Evolutionary conservation across 2,329 filamentous ascomycete genomes (phyloP).

Genomic region (Diaporthe sp.): DNA sequence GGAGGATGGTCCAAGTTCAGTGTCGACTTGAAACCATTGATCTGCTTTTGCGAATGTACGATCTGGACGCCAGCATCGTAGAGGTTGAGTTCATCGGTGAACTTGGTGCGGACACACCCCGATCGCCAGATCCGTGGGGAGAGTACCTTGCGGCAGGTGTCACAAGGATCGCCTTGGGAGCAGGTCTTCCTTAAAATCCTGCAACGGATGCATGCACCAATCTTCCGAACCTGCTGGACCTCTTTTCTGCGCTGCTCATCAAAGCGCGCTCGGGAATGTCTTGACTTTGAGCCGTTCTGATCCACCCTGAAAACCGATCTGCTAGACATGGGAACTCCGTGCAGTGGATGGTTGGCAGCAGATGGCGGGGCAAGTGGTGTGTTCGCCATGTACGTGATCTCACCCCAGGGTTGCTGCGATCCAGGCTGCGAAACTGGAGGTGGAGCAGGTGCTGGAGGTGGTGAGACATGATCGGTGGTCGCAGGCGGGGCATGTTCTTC

Average conservation of each 20-base stretch:
- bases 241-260: slow-evolving; percentile 72
- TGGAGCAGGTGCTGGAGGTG: background rate
- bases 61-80: slow-evolving; percentile 76
- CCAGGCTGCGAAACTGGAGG: slow-evolving; percentile 4
- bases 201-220: slow-evolving; percentile 76
- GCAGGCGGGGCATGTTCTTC: slow-evolving; percentile 14
- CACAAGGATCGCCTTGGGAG: slow-evolving; percentile 74
- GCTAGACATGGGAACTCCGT: slow-evolving; percentile 42
- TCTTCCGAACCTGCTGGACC: slow-evolving; percentile 75
- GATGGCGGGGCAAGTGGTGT: slow-evolving; percentile 37
- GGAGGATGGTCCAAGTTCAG: slow-evolving; percentile 64
- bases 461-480: slow-evolving; percentile 18
- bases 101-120: slow-evolving; percentile 73
- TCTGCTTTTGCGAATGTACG: slow-evolving; percentile 71
- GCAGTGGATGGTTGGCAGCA: slow-evolving; percentile 25
- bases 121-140: slow-evolving; percentile 76
- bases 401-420: slow-evolving; percentile 64
- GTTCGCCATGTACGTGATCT: slow-evolving; percentile 65
- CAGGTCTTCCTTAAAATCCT: slow-evolving; percentile 77
- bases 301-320: slow-evolving; percentile 67
- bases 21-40: slow-evolving; percentile 68
- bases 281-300: slow-evolving; percentile 61
- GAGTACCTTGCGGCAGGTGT: slow-evolving; percentile 74
- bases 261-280: slow-evolving; percentile 71
- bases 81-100: slow-evolving; percentile 73